These are phyloP conservation scores for Ensete glaucum DNA, from an alignment of 176 grass and related monocot species.

Conservation along the genomic window DNA sequence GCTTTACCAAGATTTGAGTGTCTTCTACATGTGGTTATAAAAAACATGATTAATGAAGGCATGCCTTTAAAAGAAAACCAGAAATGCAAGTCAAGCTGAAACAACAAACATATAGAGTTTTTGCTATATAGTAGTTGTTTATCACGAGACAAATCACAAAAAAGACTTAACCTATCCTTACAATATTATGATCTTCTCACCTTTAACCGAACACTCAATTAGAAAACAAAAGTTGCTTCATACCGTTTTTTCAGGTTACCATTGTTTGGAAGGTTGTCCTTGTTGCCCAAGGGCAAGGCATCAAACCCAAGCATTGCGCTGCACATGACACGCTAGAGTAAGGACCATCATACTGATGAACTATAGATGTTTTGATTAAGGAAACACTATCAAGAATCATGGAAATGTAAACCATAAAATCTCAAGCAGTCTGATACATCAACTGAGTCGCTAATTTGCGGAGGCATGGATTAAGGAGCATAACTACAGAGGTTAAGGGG, in stretches of 20 bases:
- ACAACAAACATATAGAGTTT: neutral
- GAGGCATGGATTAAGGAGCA: too few species aligned
- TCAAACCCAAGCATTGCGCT: conserved; percentile 81
- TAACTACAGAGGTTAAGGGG: too few species aligned
- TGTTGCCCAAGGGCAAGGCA: conserved; percentile 38
- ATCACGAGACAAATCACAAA: too few species aligned
- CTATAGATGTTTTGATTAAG: too few species aligned
- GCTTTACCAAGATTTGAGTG: neutral
- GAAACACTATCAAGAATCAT: too few species aligned
- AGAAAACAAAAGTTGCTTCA: neutral
- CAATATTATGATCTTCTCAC: too few species aligned
- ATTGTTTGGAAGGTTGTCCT: conserved; percentile 39
- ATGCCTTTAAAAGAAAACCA: neutral
- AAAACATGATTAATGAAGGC: neutral
- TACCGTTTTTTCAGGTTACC: conserved; percentile 58
- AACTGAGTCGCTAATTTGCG: too few species aligned
- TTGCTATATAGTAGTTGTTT: neutral
- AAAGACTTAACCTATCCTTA: too few species aligned
- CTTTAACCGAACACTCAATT: too few species aligned
- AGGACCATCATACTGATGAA: neutral
- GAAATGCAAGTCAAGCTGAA: neutral
- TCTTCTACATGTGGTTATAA: neutral
- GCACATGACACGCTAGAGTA: conserved; percentile 12
- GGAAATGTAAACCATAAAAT: too few species aligned
- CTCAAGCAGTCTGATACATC: too few species aligned